Evolutionary conservation across 345 rosid genomes (phyloP).

Genomic region (Euphorbia lathyris): DNA sequence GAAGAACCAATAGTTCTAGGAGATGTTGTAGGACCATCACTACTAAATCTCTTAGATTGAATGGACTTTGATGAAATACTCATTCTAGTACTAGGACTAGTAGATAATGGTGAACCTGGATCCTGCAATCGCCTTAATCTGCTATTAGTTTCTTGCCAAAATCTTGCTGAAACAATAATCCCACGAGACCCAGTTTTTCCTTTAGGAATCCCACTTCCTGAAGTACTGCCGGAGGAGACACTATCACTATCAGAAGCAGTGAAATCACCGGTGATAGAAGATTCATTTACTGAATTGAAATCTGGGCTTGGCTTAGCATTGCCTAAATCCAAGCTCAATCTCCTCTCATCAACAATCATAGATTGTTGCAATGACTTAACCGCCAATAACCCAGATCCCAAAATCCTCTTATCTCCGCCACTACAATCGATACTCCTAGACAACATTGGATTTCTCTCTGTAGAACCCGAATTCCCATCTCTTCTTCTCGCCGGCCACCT

Average conservation of each 20-base stretch:
- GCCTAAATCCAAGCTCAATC: constrained; percentile 59
- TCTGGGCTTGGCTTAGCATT: constrained; percentile 40
- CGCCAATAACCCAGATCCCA: constrained; percentile 64
- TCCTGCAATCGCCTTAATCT: constrained; percentile 86
- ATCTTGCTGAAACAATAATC: constrained; percentile 56
- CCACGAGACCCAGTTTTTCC: constrained; percentile 46
- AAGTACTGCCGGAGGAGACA: constrained; percentile 73
- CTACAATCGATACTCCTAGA: constrained; percentile 56
- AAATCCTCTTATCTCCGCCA: constrained; percentile 30
- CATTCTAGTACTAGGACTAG: constrained; percentile 57
- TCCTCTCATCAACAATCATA: constrained; percentile 46
- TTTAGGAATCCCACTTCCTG: constrained; percentile 44
- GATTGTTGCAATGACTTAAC: constrained; percentile 56
- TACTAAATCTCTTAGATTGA: constrained; percentile 63
- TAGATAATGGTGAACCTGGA: constrained; percentile 64
- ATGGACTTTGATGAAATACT: constrained; percentile 47
- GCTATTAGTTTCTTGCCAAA: constrained; percentile 95
- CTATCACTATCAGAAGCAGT: constrained; percentile 76
- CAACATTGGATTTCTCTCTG: constrained; percentile 27
- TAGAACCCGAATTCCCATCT: constrained; percentile 39
- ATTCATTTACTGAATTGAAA: constrained; percentile 44
- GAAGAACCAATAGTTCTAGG: constrained; percentile 62
- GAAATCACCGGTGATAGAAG: constrained; percentile 46
- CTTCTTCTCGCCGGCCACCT: constrained; percentile 79
- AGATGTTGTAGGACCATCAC: constrained; percentile 51